These are phyloP conservation scores for Areca catechu DNA, from an alignment of 176 grass and related monocot genomes.

Conservation along the genomic window DNA sequence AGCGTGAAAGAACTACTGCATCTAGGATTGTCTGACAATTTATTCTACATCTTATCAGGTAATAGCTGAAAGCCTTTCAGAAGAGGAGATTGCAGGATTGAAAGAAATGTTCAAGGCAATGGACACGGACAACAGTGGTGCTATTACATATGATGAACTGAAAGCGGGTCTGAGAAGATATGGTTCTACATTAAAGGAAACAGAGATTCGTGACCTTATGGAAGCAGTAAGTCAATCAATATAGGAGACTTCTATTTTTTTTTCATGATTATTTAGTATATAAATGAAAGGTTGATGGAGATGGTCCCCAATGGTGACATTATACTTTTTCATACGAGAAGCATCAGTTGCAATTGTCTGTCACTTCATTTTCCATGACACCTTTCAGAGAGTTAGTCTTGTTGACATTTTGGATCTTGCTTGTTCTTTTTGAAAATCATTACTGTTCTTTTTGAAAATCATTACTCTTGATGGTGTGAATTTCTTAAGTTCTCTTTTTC, in stretches of 20 bases:
- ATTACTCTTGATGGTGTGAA: no score
- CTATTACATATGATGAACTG: conserved; percentile 95
- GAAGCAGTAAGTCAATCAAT: conserved; percentile 57
- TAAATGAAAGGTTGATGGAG: background rate
- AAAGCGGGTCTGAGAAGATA: conserved; percentile 86
- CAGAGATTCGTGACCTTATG: conserved; percentile 97
- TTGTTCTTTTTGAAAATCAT: no score
- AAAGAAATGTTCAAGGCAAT: conserved; percentile 95
- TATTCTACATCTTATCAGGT: conserved; percentile 36
- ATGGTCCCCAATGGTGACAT: no score
- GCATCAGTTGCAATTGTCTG: no score
- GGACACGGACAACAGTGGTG: conserved; percentile 93
- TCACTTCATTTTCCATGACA: no score
- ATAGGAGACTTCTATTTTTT: background rate
- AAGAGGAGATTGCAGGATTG: conserved; percentile 96
- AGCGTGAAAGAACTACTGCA: no score
- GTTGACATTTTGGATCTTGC: no score
- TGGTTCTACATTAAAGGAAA: conserved; percentile 91
- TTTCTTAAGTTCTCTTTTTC: no score
- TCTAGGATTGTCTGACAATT: no score
- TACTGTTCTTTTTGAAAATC: no score
- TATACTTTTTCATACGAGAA: no score
- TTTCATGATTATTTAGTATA: background rate
- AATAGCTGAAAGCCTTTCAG: conserved; percentile 96
- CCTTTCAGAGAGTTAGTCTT: no score